Conservation (phyloP, 805 yeast species). For the Diddensiella transvaalensis region DNA sequence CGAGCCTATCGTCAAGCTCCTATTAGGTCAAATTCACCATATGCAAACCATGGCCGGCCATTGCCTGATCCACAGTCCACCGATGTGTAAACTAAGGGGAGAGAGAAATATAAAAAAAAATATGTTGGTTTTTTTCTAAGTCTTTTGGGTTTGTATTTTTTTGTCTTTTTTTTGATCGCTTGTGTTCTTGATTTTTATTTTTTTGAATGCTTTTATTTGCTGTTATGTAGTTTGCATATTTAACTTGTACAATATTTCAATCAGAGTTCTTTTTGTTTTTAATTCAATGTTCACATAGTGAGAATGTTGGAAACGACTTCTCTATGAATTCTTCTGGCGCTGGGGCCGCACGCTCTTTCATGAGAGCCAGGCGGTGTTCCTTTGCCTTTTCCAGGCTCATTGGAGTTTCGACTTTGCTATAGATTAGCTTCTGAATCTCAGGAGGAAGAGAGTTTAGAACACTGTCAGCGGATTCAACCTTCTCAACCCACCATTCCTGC, state of each 20-base stretch:
- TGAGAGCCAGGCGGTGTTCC: constrained; percentile 31
- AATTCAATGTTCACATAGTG: constrained; percentile 37
- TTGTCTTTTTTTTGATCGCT: neutral
- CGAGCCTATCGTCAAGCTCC: constrained; percentile 10
- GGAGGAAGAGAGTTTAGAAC: constrained; percentile 8
- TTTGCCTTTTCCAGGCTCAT: constrained; percentile 30
- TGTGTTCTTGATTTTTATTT: neutral
- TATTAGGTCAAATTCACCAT: constrained; percentile 8
- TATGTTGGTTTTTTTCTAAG: neutral
- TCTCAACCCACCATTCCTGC: constrained; percentile 37
- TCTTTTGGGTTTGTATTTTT: neutral
- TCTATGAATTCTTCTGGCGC: constrained; percentile 12
- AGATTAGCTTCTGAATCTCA: constrained; percentile 9
- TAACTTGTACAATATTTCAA: neutral
- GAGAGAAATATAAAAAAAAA: neutral
- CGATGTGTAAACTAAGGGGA: neutral
- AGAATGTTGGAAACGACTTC: constrained; percentile 24
- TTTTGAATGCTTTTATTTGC: neutral
- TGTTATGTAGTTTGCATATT: neutral
- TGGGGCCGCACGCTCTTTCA: constrained; percentile 33
- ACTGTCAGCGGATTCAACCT: constrained; percentile 1
- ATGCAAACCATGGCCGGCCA: neutral
- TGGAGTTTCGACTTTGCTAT: constrained; percentile 21
- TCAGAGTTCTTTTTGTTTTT: too few species aligned
- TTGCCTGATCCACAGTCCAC: constrained; percentile 1